Evolutionary conservation across 1,139 yeast species (phyloP), one percentile per base, ranked within the genome.

Genomic region (Debaryomyces sp.): DNA sequence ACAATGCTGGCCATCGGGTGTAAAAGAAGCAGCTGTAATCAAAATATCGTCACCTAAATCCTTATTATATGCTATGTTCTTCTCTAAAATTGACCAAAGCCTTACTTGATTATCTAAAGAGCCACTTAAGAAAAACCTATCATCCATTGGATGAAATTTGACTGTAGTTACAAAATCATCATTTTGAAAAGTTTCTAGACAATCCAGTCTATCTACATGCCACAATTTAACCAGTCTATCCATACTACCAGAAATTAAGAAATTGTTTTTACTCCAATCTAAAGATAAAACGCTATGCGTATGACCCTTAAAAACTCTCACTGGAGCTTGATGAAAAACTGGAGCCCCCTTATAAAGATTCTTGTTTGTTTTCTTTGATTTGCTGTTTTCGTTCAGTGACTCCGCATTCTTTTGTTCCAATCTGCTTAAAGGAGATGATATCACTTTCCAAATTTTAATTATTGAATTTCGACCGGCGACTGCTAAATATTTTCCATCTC

Each of bases 241-340:
- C 88, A 89, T 89, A 6, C 96, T 87, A 2, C 96, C 87, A 0
- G 96, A 78, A 1, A 91, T 63, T 29, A 92, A 65, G 55, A 92
- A 92, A 60, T 86, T 87, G 67, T 91, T 91, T 56, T 87, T 87
- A 49, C 96, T 87, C 98, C 98, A 92, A 58, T 89, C 89, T 38
- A 92, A 63, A 9, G 89, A 82, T 32, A 90, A 67, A 23, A 92
- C 77, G 52, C 89, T 87, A 43, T 81, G 80, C 0, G 80, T 68
- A 64, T 92, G 98, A 23, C 90, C 96, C 42, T 64, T 68, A 53
- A 83, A 87, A 17, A 78, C 77, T 27, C 81, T 73, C 12, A 77
- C 64, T 0, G 97, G 97, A 24, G 65, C 66, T n/a, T 83, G 81
- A 56, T 85, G 87, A 63, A 92, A 91, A 1, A 92, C 89, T 0